Percentiles rank a stretch among this genome's conserved stretches.
Evolutionary conservation across 2,329 filamentous ascomycete species (phyloP).

Genomic region (Diaporthe sp.): DNA sequence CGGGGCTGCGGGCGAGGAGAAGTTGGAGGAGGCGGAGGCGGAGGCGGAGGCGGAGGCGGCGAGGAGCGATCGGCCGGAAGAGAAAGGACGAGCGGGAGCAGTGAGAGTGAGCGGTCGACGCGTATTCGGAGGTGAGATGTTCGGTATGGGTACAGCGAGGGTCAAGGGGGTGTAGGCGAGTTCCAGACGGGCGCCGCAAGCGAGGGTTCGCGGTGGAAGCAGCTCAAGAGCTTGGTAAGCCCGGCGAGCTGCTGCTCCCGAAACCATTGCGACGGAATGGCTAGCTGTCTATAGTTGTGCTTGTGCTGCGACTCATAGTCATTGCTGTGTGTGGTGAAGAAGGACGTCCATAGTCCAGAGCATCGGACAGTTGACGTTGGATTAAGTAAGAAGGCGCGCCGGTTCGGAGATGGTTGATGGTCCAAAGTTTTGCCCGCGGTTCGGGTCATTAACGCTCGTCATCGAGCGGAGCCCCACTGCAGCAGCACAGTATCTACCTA

Average conservation of each 20-base stretch:
- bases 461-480: conserved; percentile 27
- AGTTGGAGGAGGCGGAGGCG: background rate
- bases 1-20: conserved; percentile 5
- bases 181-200: conserved; percentile 45
- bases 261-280: conserved; percentile 57
- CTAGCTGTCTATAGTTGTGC: conserved; percentile 35
- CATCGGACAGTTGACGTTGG: conserved; percentile 10
- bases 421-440: conserved; percentile 33
- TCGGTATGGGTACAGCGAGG: conserved; percentile 34
- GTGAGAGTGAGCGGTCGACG: background rate
- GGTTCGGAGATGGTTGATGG: conserved; percentile 21
- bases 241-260: conserved; percentile 62
- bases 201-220: conserved; percentile 61
- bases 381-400: conserved; percentile 10
- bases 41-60: background rate
- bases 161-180: background rate
- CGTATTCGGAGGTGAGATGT: conserved; percentile 30
- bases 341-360: conserved; percentile 13
- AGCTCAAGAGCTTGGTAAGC: conserved; percentile 49
- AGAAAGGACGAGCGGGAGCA: conserved; percentile 11
- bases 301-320: conserved; percentile 36
- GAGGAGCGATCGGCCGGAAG: conserved; percentile 24
- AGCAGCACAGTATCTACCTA: no score
- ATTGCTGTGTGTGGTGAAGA: conserved; percentile 20
- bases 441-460: conserved; percentile 30